Conservation (phyloP, 495 filamentous ascomycete species). For the Aspergillus hancockii region DNA sequence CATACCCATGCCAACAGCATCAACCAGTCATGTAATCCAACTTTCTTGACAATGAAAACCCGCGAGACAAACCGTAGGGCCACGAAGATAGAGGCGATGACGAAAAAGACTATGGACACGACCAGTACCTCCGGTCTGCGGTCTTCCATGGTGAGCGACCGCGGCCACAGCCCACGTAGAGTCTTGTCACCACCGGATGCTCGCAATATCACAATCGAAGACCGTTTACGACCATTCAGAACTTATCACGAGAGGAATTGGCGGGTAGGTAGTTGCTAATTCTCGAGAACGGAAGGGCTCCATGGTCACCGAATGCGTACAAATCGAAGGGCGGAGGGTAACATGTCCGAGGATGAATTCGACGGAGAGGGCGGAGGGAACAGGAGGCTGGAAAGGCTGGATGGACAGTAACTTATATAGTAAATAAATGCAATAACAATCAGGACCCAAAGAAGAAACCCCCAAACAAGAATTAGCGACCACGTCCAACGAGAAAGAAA, state of each 20-base stretch:
- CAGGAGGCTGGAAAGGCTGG: constrained; percentile 3
- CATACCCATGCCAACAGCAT: constrained; percentile 82
- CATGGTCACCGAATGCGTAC: constrained; percentile 3
- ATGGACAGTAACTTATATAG: neutral
- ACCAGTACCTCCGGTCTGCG: constrained; percentile 69
- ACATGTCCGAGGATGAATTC: neutral
- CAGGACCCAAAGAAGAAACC: neutral
- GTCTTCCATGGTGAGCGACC: constrained; percentile 43
- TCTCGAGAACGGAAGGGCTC: neutral
- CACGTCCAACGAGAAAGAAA: neutral
- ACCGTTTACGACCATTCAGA: neutral
- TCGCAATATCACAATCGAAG: neutral
- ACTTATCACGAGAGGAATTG: neutral
- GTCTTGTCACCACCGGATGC: neutral
- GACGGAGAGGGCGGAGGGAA: neutral
- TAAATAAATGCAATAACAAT: neutral
- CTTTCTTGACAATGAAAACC: constrained; percentile 66
- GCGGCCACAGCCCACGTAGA: neutral
- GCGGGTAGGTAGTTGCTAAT: neutral
- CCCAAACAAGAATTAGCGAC: neutral
- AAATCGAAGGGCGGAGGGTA: constrained; percentile 5
- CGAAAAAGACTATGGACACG: constrained; percentile 71
- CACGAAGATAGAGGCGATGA: constrained; percentile 70
- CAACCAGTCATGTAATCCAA: constrained; percentile 78
- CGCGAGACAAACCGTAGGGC: constrained; percentile 70